Evolutionary conservation across 2,329 filamentous ascomycete genomes (phyloP), one percentile per base, ranked within the genome.

Genomic region (Metarhizium rileyi): DNA sequence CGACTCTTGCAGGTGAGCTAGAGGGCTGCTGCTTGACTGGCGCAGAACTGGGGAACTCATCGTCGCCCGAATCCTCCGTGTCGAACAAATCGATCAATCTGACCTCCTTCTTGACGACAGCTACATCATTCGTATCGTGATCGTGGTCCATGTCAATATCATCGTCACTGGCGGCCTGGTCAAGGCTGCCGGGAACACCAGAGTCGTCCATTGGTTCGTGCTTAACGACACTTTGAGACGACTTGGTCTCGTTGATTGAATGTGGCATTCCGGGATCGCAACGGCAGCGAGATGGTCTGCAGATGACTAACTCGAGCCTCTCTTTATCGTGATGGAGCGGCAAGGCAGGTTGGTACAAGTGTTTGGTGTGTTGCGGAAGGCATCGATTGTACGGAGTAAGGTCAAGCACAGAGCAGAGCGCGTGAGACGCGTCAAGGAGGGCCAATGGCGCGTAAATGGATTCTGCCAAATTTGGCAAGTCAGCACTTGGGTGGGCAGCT

Each of bases 61-160:
- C 78, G 54, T 81, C 78, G 54, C 83, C 79, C 2, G 76, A 80
- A 42, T 80, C 78, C 18, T 70, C 70, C 54, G 80, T 77, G 30
- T 68, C 73, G 49, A 83, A 83, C 10, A 84, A 56, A 4, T 82
- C 77, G 45, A 81, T 78, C 6, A 84, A 65, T 50, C 77, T 80
- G 42, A 73, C 66, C 38, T 75, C 70, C 23, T 72, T 68, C 52
- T 73, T 72, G 14, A 46, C 54, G 2, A 60, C 54, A 12, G 52
- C 49, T 12, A 60, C 51, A 35, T 61, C 54, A 35, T 64, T 56
- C 23, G 61, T 53, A 44, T 68, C 68, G 45, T 68, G 65, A 44
- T 68, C 68, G 45, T 68, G 65, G 22, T 58, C 62, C 71, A 74
- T 74, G 36, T 67, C 64, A 49, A 72, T 63, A 48, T 74, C 70